Evolutionary conservation across 2,329 filamentous ascomycete genomes (phyloP).

Genomic region (Aspergillus persii): DNA sequence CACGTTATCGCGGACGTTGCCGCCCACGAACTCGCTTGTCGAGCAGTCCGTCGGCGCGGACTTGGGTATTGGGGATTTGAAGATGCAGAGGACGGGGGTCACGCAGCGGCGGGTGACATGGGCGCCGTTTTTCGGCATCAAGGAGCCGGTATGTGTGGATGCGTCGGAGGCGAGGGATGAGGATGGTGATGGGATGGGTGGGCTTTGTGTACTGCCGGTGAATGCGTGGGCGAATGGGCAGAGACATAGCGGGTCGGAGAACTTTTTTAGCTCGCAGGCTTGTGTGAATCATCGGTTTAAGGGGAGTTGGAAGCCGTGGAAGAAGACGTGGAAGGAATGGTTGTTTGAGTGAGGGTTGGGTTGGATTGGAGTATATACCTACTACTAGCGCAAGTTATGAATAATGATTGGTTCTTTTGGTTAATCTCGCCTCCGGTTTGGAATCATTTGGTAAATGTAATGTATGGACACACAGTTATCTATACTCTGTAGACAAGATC

Average conservation of each 20-base stretch:
- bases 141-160: constrained; percentile 25
- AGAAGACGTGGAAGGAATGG: constrained; percentile 31
- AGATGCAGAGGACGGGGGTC: constrained; percentile 2
- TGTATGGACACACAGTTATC: no score
- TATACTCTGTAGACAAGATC: no score
- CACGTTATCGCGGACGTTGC: constrained; percentile 27
- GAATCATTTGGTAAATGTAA: no score
- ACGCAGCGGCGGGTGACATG: constrained; percentile 30
- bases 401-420: background rate
- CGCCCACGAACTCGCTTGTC: constrained; percentile 25
- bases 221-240: constrained; percentile 54
- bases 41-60: constrained; percentile 24
- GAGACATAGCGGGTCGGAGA: constrained; percentile 30
- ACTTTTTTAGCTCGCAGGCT: constrained; percentile 26
- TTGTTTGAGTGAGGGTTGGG: constrained; percentile 21
- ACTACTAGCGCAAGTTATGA: background rate
- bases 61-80: constrained; percentile 20
- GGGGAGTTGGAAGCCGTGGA: constrained; percentile 25
- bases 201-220: constrained; percentile 83
- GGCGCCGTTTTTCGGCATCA: constrained; percentile 32
- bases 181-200: constrained; percentile 60
- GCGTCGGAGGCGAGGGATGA: constrained; percentile 34
- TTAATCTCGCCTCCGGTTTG: no score
- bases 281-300: constrained; percentile 37
- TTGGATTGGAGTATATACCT: background rate